A percentile compares a stretch with the other conserved stretches of the same genome.
Conservation (phyloP, 805 yeast species). For the Candida hispaniensis region DNA sequence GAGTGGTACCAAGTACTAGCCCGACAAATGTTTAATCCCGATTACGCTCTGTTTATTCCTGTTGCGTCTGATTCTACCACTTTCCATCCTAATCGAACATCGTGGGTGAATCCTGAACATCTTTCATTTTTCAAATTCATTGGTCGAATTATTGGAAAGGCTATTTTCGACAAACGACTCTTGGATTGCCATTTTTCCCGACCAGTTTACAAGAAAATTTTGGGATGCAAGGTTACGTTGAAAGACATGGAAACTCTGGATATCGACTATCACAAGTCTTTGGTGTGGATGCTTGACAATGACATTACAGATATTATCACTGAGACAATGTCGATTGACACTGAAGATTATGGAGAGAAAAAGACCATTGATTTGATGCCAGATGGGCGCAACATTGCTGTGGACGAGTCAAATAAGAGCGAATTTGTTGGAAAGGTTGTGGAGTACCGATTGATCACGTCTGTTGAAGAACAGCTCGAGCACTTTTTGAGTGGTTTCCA, state of each 20-base stretch:
- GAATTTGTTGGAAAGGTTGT: conserved; percentile 82
- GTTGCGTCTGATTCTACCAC: conserved; percentile 88
- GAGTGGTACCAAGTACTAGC: conserved; percentile 96
- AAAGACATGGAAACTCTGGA: conserved; percentile 94
- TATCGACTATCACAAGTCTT: conserved; percentile 80
- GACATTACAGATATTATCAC: conserved; percentile 92
- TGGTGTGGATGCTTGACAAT: conserved; percentile 93
- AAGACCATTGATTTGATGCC: conserved; percentile 73
- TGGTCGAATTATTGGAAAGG: conserved; percentile 90
- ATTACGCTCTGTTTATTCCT: conserved; percentile 82
- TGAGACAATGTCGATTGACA: conserved; percentile 87
- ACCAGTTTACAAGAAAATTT: conserved; percentile 81
- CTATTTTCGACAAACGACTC: conserved; percentile 74
- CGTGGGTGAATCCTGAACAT: conserved; percentile 89
- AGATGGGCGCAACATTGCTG: conserved; percentile 71
- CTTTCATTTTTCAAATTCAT: conserved; percentile 85
- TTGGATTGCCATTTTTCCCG: conserved; percentile 92
- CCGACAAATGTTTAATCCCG: conserved; percentile 92
- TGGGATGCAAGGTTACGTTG: conserved; percentile 69
- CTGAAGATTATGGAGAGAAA: conserved; percentile 88
- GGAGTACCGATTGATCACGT: conserved; percentile 71
- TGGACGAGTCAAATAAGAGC: conserved; percentile 80
- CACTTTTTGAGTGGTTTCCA: conserved; percentile 69
- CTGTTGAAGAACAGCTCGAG: conserved; percentile 81
- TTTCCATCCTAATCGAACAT: conserved; percentile 88